Percentiles rank a stretch among this genome's conserved stretches.
Conservation (phyloP, 768 basidiomycete species). For the Tulasnella sp. region DNA sequence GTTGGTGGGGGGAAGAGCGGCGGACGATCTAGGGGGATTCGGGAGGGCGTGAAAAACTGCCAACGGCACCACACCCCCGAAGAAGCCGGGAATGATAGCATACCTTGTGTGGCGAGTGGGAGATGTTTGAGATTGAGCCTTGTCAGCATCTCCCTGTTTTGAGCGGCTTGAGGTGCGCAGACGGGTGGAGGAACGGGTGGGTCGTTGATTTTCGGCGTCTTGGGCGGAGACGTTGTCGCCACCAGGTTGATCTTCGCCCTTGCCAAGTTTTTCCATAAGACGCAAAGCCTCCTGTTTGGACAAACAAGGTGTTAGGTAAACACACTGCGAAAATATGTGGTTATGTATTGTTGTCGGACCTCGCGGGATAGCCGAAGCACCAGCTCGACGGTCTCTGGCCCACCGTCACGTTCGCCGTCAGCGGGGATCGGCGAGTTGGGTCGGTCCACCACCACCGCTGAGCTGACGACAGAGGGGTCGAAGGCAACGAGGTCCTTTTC, state of each 20-base stretch:
- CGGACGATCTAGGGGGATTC: conserved; percentile 14
- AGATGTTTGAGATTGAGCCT: background rate
- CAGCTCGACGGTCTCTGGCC: conserved; percentile 17
- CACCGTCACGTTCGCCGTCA: conserved; percentile 22
- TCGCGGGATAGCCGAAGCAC: conserved; percentile 8
- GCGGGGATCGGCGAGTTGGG: background rate
- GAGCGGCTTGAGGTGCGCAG: conserved; percentile 9
- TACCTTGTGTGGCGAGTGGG: background rate
- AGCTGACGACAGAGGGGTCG: background rate
- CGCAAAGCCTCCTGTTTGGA: conserved; percentile 13
- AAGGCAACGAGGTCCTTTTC: background rate
- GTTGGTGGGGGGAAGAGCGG: background rate
- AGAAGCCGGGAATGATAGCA: background rate
- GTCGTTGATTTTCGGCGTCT: conserved; percentile 11
- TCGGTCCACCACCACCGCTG: background rate
- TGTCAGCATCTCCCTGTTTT: background rate
- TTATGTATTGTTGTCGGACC: background rate
- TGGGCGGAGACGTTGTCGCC: conserved; percentile 14
- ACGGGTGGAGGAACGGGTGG: conserved; percentile 9
- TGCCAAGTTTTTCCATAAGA: conserved; percentile 1
- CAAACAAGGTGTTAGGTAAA: conserved; percentile 5
- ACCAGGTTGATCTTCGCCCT: conserved; percentile 4
- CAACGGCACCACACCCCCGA: background rate
- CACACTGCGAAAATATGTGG: background rate
- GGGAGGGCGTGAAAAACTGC: background rate